phyloP scores from a whole-genome alignment of 345 rosid genomes.

The Erysimum cheiranthoides region DNA sequence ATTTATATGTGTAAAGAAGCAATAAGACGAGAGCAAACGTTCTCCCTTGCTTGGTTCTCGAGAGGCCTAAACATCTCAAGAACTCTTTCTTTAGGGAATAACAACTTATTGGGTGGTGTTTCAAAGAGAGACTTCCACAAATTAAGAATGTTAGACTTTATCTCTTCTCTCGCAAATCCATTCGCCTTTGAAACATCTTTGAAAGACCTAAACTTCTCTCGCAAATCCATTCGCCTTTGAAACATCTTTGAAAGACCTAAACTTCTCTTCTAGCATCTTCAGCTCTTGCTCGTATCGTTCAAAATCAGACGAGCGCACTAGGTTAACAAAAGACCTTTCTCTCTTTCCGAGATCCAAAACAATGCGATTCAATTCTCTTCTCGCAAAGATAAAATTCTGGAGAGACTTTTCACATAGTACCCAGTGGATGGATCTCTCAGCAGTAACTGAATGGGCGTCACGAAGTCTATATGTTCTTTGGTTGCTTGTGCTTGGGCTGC shows the following conservation, averaged over 20 bases:
- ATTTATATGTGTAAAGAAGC: conserved; percentile 11
- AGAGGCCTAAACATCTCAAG: neutral
- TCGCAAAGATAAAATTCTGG: neutral
- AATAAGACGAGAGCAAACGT: neutral
- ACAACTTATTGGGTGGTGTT: neutral
- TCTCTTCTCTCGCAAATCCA: conserved; percentile 14
- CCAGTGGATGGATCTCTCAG: no score
- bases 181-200: conserved; percentile 4
- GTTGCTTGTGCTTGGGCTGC: no score
- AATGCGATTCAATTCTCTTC: neutral
- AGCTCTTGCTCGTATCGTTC: neutral
- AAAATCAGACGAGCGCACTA: neutral
- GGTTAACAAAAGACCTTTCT: no score
- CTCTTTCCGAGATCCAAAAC: neutral
- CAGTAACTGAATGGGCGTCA: no score
- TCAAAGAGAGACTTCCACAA: neutral
- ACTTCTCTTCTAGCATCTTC: neutral
- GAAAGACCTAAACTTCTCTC: no score
- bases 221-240: no score
- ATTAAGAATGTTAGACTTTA: neutral
- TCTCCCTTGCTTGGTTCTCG: neutral
- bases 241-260: no score
- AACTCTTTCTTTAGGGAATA: neutral
- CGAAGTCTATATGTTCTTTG: no score
- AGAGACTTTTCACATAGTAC: fast-evolving